Evolutionary conservation across 495 filamentous ascomycete species (phyloP).

Genomic region (Hypoxylon intermedium): DNA sequence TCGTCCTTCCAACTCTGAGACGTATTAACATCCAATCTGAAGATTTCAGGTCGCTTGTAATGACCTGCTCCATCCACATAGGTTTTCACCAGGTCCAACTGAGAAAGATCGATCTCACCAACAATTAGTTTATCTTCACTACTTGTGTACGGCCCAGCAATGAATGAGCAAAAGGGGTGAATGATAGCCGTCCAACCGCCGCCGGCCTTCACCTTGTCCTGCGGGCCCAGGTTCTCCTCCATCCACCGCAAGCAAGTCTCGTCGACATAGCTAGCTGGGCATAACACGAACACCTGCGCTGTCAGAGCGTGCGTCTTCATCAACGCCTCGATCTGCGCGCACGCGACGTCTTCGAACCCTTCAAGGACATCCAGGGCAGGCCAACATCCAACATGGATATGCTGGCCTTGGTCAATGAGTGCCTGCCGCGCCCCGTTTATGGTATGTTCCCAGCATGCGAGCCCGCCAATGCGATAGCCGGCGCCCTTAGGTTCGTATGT

Average conservation of each 20-base stretch:
- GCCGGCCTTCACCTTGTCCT: constrained; percentile 48
- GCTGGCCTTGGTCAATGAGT: constrained; percentile 48
- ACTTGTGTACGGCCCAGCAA: constrained; percentile 47
- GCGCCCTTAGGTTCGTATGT: constrained; percentile 28
- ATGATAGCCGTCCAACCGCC: constrained; percentile 51
- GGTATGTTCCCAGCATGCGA: constrained; percentile 61
- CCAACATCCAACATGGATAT: constrained; percentile 52
- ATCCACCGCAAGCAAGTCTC: constrained; percentile 51
- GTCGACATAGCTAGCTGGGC: constrained; percentile 51
- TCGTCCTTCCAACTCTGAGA: constrained; percentile 47
- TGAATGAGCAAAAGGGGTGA: constrained; percentile 46
- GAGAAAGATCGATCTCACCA: constrained; percentile 50
- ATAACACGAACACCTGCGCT: constrained; percentile 51
- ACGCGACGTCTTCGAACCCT: constrained; percentile 45
- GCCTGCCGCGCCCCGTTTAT: constrained; percentile 54
- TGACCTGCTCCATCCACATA: constrained; percentile 51
- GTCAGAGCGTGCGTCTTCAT: constrained; percentile 55
- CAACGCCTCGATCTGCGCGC: constrained; percentile 52
- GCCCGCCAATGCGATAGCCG: constrained; percentile 51
- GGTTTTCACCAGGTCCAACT: constrained; percentile 47
- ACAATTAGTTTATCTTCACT: constrained; percentile 44
- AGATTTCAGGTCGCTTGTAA: constrained; percentile 51
- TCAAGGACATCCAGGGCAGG: constrained; percentile 49
- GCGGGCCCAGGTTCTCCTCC: constrained; percentile 48
- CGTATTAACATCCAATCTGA: constrained; percentile 44